These are phyloP conservation scores for Volvox africanus DNA, from an alignment of 139 green algal genomes.

Conservation along the genomic window DNA sequence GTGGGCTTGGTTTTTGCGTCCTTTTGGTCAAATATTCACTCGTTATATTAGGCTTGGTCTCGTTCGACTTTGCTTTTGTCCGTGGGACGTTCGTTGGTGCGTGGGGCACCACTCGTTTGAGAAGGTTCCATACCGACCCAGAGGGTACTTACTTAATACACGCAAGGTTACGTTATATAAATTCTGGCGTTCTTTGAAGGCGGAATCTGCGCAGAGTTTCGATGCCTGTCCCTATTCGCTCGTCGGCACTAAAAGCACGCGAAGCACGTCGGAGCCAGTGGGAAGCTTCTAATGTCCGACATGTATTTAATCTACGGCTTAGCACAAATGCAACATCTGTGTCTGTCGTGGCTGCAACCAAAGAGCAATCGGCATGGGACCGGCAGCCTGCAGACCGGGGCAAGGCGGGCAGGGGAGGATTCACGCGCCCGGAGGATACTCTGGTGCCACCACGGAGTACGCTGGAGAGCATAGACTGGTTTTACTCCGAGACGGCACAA, in stretches of 20 bases:
- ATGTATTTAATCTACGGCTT: neutral
- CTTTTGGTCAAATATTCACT: no score
- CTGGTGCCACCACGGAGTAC: conserved; percentile 4
- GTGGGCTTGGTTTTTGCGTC: no score
- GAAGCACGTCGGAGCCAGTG: neutral
- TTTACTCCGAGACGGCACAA: conserved; percentile 32
- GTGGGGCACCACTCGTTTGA: no score
- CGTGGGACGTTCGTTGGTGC: no score
- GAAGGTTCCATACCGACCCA: no score
- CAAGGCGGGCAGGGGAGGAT: neutral
- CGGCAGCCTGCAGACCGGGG: neutral
- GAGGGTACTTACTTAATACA: no score
- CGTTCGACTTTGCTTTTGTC: no score
- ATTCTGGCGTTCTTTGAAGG: neutral
- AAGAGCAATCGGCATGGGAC: neutral
- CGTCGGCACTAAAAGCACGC: neutral
- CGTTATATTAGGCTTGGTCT: no score
- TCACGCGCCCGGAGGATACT: neutral
- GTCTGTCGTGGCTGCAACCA: neutral
- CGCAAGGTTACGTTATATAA: neutral
- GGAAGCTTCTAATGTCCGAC: neutral
- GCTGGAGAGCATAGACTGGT: conserved; percentile 17
- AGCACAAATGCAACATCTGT: neutral
- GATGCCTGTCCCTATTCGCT: conserved; percentile 14
- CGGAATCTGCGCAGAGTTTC: neutral